phyloP scores from a whole-genome alignment of 2,329 filamentous ascomycete species.

The Dactylellina cionopaga region DNA sequence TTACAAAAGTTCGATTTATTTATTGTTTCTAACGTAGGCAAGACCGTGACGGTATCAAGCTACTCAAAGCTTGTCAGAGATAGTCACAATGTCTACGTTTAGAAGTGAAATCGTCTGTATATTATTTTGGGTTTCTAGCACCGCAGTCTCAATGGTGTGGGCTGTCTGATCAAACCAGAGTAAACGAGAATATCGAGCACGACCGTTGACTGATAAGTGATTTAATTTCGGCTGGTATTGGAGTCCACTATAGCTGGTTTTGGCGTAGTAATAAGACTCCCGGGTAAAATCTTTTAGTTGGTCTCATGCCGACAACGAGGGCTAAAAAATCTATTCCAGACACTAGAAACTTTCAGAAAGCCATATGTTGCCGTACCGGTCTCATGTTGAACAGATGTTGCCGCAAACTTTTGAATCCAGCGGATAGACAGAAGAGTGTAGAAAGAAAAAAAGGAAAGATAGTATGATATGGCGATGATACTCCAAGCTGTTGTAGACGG shows the following conservation, averaged over 20 bases:
- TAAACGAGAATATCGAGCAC: conserved; percentile 19
- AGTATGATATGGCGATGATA: conserved; percentile 37
- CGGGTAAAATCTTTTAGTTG: conserved; percentile 30
- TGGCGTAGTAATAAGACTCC: conserved; percentile 32
- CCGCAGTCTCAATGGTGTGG: conserved; percentile 34
- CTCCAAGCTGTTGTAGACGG: conserved; percentile 38
- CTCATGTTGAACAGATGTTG: conserved; percentile 39
- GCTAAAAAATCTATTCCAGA: conserved; percentile 21
- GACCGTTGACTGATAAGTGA: conserved; percentile 40
- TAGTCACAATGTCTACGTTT: conserved; percentile 38
- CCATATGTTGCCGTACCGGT: conserved; percentile 35
- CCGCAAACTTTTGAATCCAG: conserved; percentile 40
- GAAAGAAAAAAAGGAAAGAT: conserved; percentile 34
- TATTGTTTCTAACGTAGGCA: conserved; percentile 30
- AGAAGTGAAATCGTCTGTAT: conserved; percentile 44
- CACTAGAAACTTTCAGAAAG: conserved; percentile 29
- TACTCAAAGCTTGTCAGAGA: conserved; percentile 34
- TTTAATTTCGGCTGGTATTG: conserved; percentile 18
- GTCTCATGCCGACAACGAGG: conserved; percentile 34
- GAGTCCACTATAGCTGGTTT: conserved; percentile 47
- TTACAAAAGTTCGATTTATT: conserved; percentile 26
- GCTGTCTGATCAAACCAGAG: conserved; percentile 23
- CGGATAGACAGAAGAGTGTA: conserved; percentile 28
- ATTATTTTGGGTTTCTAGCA: conserved; percentile 35
- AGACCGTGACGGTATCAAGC: conserved; percentile 27